These are phyloP conservation scores for Neurospora sp. DNA, from an alignment of 495 filamentous ascomycete species.

Conservation along the genomic window DNA sequence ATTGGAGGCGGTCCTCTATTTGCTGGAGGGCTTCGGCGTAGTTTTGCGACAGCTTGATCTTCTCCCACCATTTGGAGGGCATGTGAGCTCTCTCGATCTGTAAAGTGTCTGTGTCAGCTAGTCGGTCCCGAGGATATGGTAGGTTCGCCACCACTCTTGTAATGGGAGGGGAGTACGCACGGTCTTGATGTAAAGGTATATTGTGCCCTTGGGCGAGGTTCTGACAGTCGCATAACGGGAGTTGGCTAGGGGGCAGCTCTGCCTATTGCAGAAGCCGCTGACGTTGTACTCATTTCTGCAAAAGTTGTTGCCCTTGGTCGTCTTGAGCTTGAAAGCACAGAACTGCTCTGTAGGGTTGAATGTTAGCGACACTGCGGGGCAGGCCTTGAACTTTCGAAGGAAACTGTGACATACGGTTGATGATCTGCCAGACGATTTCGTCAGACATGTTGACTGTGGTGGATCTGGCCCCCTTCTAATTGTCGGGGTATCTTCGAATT, in stretches of 20 bases:
- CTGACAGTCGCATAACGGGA: conserved; percentile 92
- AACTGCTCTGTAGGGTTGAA: conserved; percentile 56
- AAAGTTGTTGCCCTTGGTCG: conserved; percentile 85
- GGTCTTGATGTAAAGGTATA: conserved; percentile 98
- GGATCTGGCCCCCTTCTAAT: neutral
- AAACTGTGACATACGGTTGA: conserved; percentile 19
- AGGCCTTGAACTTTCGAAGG: neutral
- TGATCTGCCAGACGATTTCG: conserved; percentile 80
- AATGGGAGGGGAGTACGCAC: conserved; percentile 24
- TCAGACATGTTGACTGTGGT: conserved; percentile 46
- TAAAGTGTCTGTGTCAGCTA: neutral
- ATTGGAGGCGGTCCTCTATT: conserved; percentile 79
- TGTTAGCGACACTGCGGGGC: conserved; percentile 2
- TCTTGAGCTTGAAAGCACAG: conserved; percentile 94
- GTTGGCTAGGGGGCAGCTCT: conserved; percentile 92
- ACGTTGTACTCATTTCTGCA: conserved; percentile 85
- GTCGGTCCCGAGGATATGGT: neutral
- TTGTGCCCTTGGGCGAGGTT: conserved; percentile 62
- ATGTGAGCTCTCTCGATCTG: conserved; percentile 70
- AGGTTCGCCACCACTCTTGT: neutral
- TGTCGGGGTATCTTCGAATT: neutral
- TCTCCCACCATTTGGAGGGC: conserved; percentile 91
- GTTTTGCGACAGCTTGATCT: conserved; percentile 79
- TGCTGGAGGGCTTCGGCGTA: conserved; percentile 77
- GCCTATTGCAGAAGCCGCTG: conserved; percentile 87